Evolutionary conservation across 768 basidiomycete genomes (phyloP).

Genomic region (Termitomyces sp.): DNA sequence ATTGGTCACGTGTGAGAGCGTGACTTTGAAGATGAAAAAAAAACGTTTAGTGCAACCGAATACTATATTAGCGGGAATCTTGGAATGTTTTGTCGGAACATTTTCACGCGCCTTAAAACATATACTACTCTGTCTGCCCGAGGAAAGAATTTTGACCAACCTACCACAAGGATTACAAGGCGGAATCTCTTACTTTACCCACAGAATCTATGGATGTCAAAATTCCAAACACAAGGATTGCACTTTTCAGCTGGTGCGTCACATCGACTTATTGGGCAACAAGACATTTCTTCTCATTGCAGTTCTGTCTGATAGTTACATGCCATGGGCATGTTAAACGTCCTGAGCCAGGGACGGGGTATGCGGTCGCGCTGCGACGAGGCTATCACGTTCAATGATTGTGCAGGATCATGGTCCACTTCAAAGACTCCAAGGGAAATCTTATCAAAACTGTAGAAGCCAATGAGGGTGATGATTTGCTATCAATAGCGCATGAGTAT

Average conservation of each 20-base stretch:
- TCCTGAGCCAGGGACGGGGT: conserved; percentile 70
- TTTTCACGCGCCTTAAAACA: neutral
- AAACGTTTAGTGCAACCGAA: no score
- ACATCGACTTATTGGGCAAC: neutral
- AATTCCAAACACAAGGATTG: neutral
- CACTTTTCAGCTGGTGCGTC: conserved; percentile 13
- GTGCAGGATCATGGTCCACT: conserved; percentile 79
- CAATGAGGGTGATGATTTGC: conserved; percentile 90
- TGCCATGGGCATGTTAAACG: conserved; percentile 52
- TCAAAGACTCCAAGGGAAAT: conserved; percentile 83
- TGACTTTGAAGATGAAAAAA: no score
- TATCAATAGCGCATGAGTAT: conserved; percentile 89
- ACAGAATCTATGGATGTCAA: neutral
- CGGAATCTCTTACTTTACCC: neutral
- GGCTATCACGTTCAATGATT: neutral
- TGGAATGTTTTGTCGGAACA: neutral
- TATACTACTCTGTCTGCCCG: neutral
- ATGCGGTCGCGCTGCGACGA: conserved; percentile 10
- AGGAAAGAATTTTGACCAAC: neutral
- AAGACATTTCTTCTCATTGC: neutral
- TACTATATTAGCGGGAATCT: no score
- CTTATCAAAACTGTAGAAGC: conserved; percentile 86
- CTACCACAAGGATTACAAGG: neutral
- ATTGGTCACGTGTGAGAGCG: no score
- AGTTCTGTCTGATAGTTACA: conserved; percentile 11